Conservation (phyloP, 2,329 filamentous ascomycete genomes). For the Niveomyces coronatus region DNA sequence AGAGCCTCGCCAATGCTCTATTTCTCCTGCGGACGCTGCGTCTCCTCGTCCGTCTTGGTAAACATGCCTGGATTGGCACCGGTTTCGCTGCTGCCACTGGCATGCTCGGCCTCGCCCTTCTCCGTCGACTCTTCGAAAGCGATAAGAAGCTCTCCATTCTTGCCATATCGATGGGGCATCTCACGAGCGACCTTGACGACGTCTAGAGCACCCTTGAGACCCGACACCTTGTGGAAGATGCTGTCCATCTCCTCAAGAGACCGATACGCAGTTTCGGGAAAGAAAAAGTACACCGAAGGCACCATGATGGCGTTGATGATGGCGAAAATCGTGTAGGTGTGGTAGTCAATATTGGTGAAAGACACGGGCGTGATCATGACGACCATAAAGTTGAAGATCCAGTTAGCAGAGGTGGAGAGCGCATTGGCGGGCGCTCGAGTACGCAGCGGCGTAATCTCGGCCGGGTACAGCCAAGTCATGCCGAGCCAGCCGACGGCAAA, state of each 20-base stretch:
- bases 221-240: slow-evolving; percentile 49
- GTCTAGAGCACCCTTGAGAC: slow-evolving; percentile 24
- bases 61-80: slow-evolving; percentile 19
- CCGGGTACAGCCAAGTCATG: slow-evolving; percentile 54
- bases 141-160: slow-evolving; percentile 47
- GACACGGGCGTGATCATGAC: slow-evolving; percentile 54
- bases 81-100: slow-evolving; percentile 19
- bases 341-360: slow-evolving; percentile 45
- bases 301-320: slow-evolving; percentile 53
- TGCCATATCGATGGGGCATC: slow-evolving; percentile 47
- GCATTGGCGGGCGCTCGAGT: slow-evolving; percentile 54
- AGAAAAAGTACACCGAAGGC: slow-evolving; percentile 49
- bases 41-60: slow-evolving; percentile 24
- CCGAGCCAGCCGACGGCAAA: slow-evolving; percentile 51
- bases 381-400: slow-evolving; percentile 54
- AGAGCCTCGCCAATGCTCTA: slow-evolving; percentile 3
- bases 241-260: slow-evolving; percentile 57
- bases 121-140: slow-evolving; percentile 25
- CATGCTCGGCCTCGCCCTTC: slow-evolving; percentile 17
- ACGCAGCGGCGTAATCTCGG: slow-evolving; percentile 56
- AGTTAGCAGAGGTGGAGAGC: slow-evolving; percentile 43
- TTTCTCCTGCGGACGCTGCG: slow-evolving; percentile 15
- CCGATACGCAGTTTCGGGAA: slow-evolving; percentile 53
- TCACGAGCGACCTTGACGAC: slow-evolving; percentile 29
- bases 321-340: slow-evolving; percentile 57